Conservation (phyloP, 2,329 filamentous ascomycete species). For the Fusarium sp. region DNA sequence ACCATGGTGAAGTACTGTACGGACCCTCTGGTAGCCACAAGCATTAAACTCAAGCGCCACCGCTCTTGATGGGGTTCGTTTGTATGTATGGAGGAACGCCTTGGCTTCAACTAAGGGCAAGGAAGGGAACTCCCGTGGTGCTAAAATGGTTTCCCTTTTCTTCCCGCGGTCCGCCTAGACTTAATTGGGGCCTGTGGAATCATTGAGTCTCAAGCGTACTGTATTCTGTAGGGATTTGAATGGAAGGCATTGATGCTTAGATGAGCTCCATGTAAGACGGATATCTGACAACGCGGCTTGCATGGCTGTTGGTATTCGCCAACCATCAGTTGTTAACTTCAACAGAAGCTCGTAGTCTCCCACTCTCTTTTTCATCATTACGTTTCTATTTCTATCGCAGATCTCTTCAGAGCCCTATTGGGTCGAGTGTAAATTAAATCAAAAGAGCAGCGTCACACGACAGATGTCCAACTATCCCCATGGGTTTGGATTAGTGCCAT, state of each 20-base stretch:
- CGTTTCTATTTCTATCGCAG: background rate
- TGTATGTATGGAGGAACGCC: background rate
- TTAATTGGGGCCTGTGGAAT: slow-evolving; percentile 3
- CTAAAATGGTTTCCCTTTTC: slow-evolving; percentile 24
- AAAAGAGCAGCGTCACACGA: slow-evolving; percentile 8
- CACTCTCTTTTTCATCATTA: background rate
- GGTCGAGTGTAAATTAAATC: background rate
- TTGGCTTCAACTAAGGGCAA: slow-evolving; percentile 4
- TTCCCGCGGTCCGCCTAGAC: slow-evolving; percentile 7
- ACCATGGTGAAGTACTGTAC: background rate
- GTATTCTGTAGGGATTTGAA: background rate
- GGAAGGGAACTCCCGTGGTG: slow-evolving; percentile 37
- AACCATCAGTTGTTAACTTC: background rate
- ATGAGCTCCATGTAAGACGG: background rate
- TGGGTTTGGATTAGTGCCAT: slow-evolving; percentile 20
- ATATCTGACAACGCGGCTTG: background rate
- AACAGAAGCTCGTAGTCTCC: background rate
- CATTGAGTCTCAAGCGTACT: background rate
- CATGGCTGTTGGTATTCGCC: background rate
- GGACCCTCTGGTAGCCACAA: background rate
- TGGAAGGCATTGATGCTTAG: background rate
- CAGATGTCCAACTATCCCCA: slow-evolving; percentile 7
- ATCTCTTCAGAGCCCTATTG: background rate
- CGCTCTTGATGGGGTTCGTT: slow-evolving; percentile 18
- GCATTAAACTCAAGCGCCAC: background rate